Base-by-base conservation (phyloP, 768 basidiomycete genomes). In the Boletus rufocinnamomeus region DNA sequence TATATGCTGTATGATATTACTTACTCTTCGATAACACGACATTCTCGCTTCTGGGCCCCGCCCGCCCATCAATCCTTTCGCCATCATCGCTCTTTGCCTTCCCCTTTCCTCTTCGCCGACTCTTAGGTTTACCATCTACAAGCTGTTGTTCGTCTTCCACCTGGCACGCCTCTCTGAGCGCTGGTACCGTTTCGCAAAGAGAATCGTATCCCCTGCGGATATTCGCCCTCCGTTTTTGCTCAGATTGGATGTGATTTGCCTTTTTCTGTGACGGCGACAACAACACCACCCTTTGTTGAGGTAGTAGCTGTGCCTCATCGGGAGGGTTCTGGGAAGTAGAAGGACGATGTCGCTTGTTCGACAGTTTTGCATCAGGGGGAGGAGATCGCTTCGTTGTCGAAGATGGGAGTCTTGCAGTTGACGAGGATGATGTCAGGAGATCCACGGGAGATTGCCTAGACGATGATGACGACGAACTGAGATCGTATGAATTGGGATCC, bases 181-280 rank as follows among this genome's bases (percentile, higher is more conserved):
- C 79, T 11, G 95, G 95, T 0, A 97, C 87, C 28, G 85, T 84
- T 27, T 88, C 87, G 66, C 93, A 95, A 0, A 97, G 79, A 8
- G 88, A 86, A 65, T 95, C 94, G 69, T 96, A 96, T 13, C 93
- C 95, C 40, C 86, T 76, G 13, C 93, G 82, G 52, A 97, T 96
- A 66, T 94, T 95, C 16, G 92, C 92, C 34, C 95, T 84, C 27
- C 95, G 86, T 72, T 95, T 95, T 77, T 96, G 93, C 76, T 97
- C 95, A 2, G 88, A 90, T 65, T 92, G 89, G 63, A 97, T 96
- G 68, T 97, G 94, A 66, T 95, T 95, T 41, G 89, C 89, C 69
- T 95, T 92, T 71, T 95, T 95, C 78, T 95, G 91, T 2, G 88
- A 86, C 0, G 90, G 84, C 2, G 88, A 87, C 27, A 95, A 81